phyloP scores from a whole-genome alignment of 768 basidiomycete species.

The Mycena olivaceomarginata region DNA sequence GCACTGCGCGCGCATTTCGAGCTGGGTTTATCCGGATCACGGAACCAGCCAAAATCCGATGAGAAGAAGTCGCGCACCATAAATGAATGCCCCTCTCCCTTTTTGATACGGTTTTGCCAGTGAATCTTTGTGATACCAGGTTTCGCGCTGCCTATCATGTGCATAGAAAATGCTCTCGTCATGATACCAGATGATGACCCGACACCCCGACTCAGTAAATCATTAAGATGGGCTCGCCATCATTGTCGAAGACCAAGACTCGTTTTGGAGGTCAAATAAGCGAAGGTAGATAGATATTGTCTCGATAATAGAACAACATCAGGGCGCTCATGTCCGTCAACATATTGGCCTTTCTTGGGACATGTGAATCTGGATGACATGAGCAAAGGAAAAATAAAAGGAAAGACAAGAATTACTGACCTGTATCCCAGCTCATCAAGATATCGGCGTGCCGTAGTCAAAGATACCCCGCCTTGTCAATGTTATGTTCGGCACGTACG shows the following conservation, averaged over 20 bases:
- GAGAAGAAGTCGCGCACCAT: conserved; percentile 56
- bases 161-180: background rate
- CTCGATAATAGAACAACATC: no score
- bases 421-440: no score
- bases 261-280: conserved; percentile 7
- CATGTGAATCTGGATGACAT: no score
- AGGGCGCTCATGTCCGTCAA: no score
- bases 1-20: conserved; percentile 27
- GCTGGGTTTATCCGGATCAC: conserved; percentile 26
- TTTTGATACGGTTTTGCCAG: conserved; percentile 46
- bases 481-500: no score
- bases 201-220: conserved; percentile 16
- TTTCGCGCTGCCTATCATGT: background rate
- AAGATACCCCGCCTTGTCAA: no score
- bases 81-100: conserved; percentile 50
- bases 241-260: conserved; percentile 16
- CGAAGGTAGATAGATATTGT: conserved; percentile 44
- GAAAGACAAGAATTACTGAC: no score
- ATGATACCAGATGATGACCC: background rate
- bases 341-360: no score
- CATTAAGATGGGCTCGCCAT: conserved; percentile 18
- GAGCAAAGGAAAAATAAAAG: no score
- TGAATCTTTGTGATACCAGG: conserved; percentile 12
- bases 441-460: no score
- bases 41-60: conserved; percentile 46